Evolutionary conservation across 2,329 filamentous ascomycete species (phyloP).

Genomic region (Zasmidium citrigriseum): DNA sequence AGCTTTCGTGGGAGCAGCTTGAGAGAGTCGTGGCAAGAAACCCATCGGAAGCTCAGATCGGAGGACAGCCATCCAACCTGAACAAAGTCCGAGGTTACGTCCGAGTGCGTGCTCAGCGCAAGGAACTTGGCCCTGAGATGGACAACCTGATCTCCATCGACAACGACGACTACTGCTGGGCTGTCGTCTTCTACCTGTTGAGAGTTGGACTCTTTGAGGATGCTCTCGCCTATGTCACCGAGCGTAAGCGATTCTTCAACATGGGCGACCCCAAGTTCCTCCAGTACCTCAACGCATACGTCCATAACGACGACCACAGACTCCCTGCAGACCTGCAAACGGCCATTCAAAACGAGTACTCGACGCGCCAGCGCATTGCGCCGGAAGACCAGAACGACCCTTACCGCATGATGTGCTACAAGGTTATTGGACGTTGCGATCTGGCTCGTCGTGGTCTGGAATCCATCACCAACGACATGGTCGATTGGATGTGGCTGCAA

Average conservation of each 20-base stretch:
- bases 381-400: constrained; percentile 88
- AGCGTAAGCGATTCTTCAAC: constrained; percentile 77
- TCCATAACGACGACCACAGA: constrained; percentile 72
- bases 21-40: constrained; percentile 78
- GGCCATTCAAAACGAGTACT: constrained; percentile 87
- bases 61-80: constrained; percentile 81
- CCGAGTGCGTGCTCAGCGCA: constrained; percentile 73
- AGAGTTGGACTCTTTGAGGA: constrained; percentile 82
- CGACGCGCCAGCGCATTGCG: constrained; percentile 78
- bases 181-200: constrained; percentile 87
- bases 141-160: constrained; percentile 72
- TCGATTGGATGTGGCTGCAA: constrained; percentile 69
- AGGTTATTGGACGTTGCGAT: constrained; percentile 83
- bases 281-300: constrained; percentile 83
- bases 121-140: constrained; percentile 77
- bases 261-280: constrained; percentile 89
- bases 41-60: constrained; percentile 83
- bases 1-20: constrained; percentile 75
- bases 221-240: constrained; percentile 81
- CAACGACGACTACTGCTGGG: constrained; percentile 82
- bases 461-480: constrained; percentile 59
- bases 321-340: constrained; percentile 79
- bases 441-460: constrained; percentile 59
- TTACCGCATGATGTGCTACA: constrained; percentile 96
- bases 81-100: constrained; percentile 95